phyloP scores from a whole-genome alignment of 2,329 filamentous ascomycete genomes.

The Neonectria punicea region DNA sequence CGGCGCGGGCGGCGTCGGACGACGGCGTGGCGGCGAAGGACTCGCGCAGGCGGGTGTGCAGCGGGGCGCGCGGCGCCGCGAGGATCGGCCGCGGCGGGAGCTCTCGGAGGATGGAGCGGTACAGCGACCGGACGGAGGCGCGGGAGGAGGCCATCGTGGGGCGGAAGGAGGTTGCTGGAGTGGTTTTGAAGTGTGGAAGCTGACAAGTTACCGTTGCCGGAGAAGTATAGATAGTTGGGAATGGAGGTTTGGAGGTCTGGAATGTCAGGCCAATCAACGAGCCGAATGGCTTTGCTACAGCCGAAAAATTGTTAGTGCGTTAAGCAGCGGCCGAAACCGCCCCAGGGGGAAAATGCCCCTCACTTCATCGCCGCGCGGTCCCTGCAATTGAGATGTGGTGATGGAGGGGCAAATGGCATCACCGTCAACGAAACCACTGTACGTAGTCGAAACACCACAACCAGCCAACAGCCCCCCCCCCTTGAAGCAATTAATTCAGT shows the following conservation, averaged over 20 bases:
- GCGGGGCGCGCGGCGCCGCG: constrained; percentile 66
- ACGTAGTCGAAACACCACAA: not conserved
- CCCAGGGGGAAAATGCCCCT: constrained; percentile 15
- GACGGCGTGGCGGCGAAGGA: constrained; percentile 57
- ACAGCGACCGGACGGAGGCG: constrained; percentile 76
- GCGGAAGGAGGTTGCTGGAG: not conserved
- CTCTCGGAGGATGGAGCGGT: constrained; percentile 89
- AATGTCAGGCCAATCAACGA: constrained; percentile 16
- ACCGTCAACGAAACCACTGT: not conserved
- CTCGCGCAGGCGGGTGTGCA: constrained; percentile 47
- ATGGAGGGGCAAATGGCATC: constrained; percentile 26
- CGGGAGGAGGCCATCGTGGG: constrained; percentile 49
- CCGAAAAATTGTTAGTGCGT: constrained; percentile 22
- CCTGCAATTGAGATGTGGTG: not conserved
- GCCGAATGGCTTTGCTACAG: not conserved
- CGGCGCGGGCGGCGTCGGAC: constrained; percentile 57
- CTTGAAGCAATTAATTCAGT: not conserved
- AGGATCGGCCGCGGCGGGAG: constrained; percentile 76
- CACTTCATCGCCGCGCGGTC: constrained; percentile 11
- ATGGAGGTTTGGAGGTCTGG: not conserved
- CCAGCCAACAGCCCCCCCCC: not conserved
- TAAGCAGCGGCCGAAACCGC: not conserved
- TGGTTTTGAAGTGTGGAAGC: not conserved
- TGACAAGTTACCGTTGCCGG: not conserved
- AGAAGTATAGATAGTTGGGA: not conserved